These are phyloP conservation scores for Haplosporangium gracile DNA, from an alignment of 192 early-diverging fungal species.

Conservation along the genomic window DNA sequence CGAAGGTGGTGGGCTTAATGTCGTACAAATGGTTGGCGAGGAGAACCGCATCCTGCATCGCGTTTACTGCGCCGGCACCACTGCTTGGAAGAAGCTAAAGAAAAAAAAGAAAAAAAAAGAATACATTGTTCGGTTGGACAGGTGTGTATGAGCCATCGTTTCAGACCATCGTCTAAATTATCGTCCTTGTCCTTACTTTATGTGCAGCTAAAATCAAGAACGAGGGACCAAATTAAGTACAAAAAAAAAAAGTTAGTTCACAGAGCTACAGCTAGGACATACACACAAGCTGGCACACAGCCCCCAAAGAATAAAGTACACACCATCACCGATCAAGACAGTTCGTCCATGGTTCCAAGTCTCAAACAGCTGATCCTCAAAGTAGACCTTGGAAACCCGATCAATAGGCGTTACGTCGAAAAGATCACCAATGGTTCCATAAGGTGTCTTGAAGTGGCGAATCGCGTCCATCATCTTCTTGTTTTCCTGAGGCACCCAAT, in stretches of 20 bases:
- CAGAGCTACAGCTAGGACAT: too few relatives aligned
- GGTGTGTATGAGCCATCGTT: too few relatives aligned
- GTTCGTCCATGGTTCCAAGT: conserved; percentile 16
- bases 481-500: conserved; percentile 18
- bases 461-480: conserved; percentile 15
- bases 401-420: conserved; percentile 14
- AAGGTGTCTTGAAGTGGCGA: conserved; percentile 9
- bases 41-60: conserved; percentile 18
- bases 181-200: neutral
- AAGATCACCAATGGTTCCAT: conserved; percentile 10
- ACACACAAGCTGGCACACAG: too few relatives aligned
- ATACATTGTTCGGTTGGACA: neutral
- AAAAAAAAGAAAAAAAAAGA: neutral
- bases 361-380: conserved; percentile 22
- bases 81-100: conserved; percentile 11
- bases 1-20: neutral
- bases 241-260: neutral
- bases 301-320: neutral
- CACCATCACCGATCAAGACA: conserved; percentile 11
- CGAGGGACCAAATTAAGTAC: neutral
- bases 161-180: neutral
- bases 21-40: conserved; percentile 14
- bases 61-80: conserved; percentile 7
- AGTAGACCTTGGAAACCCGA: conserved; percentile 1
- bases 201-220: conserved; percentile 1